These are phyloP conservation scores for Hagleromyces aurorensis DNA, from an alignment of 805 yeast genomes.

Conservation along the genomic window DNA sequence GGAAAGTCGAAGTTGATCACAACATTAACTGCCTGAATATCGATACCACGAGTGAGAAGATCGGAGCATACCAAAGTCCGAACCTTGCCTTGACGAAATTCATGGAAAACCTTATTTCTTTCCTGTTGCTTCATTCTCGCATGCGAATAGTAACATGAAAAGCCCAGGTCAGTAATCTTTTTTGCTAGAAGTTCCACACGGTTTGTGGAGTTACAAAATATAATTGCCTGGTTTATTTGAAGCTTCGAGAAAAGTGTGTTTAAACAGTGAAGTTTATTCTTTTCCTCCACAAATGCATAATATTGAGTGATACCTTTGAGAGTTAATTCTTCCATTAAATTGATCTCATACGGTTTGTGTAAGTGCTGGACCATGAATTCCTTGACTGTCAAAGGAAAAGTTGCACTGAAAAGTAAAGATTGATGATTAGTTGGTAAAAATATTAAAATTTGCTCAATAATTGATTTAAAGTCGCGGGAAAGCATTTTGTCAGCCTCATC, in stretches of 20 bases:
- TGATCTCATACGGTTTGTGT: slow-evolving; percentile 88
- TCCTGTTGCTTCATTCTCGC: slow-evolving; percentile 97
- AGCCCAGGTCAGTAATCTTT: slow-evolving; percentile 92
- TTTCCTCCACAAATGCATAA: slow-evolving; percentile 97
- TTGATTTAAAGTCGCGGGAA: slow-evolving; percentile 77
- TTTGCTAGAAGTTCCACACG: slow-evolving; percentile 94
- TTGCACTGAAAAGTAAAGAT: slow-evolving; percentile 84
- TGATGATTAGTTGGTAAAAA: slow-evolving; percentile 78
- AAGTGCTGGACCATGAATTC: slow-evolving; percentile 86
- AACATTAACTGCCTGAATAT: slow-evolving; percentile 97
- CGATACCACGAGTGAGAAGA: slow-evolving; percentile 94
- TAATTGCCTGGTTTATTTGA: slow-evolving; percentile 93
- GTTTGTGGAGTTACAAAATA: slow-evolving; percentile 93
- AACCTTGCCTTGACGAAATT: slow-evolving; percentile 95
- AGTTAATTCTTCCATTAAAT: slow-evolving; percentile 95
- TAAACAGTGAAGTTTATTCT: slow-evolving; percentile 90
- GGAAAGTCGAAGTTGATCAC: slow-evolving; percentile 98
- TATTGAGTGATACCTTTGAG: slow-evolving; percentile 94
- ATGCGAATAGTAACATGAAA: slow-evolving; percentile 93
- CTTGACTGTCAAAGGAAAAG: slow-evolving; percentile 92
- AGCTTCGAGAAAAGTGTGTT: slow-evolving; percentile 90
- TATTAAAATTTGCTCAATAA: slow-evolving; percentile 76
- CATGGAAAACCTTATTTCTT: slow-evolving; percentile 96
- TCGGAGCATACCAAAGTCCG: slow-evolving; percentile 96
- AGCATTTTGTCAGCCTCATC: slow-evolving; percentile 98